Percentiles rank a stretch among this genome's conserved stretches.
Conservation (phyloP, 495 filamentous ascomycete species). For the Cercophora samala region DNA sequence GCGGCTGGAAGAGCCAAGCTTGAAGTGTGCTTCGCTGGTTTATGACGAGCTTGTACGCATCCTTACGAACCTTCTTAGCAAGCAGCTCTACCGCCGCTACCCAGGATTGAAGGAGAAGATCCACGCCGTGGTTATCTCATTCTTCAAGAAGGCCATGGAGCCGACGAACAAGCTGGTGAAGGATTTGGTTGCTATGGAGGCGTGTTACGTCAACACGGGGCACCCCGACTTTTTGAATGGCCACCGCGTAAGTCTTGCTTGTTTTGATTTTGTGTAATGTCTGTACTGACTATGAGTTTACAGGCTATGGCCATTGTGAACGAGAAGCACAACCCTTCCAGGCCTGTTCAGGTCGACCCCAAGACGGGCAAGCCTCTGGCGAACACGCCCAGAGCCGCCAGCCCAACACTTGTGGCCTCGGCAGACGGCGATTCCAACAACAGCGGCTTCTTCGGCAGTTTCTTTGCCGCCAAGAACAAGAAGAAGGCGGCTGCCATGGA, state of each 20-base stretch:
- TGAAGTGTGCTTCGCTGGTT: slow-evolving; percentile 94
- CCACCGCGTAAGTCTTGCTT: slow-evolving; percentile 59
- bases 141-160: slow-evolving; percentile 97
- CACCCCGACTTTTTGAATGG: slow-evolving; percentile 98
- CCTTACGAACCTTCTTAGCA: slow-evolving; percentile 81
- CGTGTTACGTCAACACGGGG: slow-evolving; percentile 97
- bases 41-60: slow-evolving; percentile 98
- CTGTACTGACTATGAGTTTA: not conserved
- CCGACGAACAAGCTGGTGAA: slow-evolving; percentile 95
- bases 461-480: slow-evolving; percentile 98
- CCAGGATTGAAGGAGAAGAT: slow-evolving; percentile 94
- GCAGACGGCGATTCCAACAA: slow-evolving; percentile 52
- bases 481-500: slow-evolving; percentile 99
- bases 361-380: slow-evolving; percentile 97
- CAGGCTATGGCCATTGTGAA: slow-evolving; percentile 97
- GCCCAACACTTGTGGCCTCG: slow-evolving; percentile 54
- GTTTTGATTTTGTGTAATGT: not conserved
- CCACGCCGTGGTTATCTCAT: slow-evolving; percentile 86
- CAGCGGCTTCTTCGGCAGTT: slow-evolving; percentile 90
- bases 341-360: slow-evolving; percentile 95
- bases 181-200: slow-evolving; percentile 92
- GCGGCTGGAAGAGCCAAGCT: slow-evolving; percentile 89
- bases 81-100: slow-evolving; percentile 88
- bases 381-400: slow-evolving; percentile 63
- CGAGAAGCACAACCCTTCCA: slow-evolving; percentile 72